Base-by-base conservation (phyloP, 2,329 filamentous ascomycete species). In the Curvularia eragrostidis region DNA sequence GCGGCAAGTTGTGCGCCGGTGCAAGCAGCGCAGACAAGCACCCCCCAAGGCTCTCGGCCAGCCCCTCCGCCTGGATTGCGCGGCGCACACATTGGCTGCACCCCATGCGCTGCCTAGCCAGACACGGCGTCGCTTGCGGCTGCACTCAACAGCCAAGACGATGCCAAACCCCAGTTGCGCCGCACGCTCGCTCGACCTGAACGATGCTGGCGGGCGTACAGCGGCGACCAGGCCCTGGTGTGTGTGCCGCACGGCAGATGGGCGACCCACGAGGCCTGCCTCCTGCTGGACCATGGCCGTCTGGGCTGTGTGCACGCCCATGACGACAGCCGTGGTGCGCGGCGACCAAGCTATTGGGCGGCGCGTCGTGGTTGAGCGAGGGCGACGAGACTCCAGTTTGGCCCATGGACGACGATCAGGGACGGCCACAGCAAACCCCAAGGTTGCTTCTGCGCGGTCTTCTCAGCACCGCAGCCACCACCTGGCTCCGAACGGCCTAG, bases 141-240 rank as follows among this genome's bases (percentile, higher is more conserved):
- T 54, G 46, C 49, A 46, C 41, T 64, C 48, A 54, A 56, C 46
- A 58, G 64, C 66, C 66, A 65, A 70, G 66, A 52, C 48, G 51
- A 42, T 50, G 50, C 58, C 47, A 51, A 23, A 55, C 57, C 58
- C 42, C 51, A 43, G 30, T 52, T 34, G 48, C 43, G 61, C 61
- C 38, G 59, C 59, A 57, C 56, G 54, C 55, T 54, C 58, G 57
- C 52, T 52, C 32, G 59, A 36, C 59, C 63, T 54, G 48, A 51
- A 58, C 47, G 34, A 56, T 28, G 38, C 24, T 55, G 43, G 53
- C 49, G 26, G 56, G 52, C 52, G 12, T 59, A 58, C 54, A 50
- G 60, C 62, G 48, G 62, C 60, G 58, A 53, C 58, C 54, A 65
- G 54, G 28, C 32, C 44, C 23, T 21, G 34, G n/a, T n/a, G 38